Conservation (phyloP, 805 yeast species). For the Candida railenensis region DNA sequence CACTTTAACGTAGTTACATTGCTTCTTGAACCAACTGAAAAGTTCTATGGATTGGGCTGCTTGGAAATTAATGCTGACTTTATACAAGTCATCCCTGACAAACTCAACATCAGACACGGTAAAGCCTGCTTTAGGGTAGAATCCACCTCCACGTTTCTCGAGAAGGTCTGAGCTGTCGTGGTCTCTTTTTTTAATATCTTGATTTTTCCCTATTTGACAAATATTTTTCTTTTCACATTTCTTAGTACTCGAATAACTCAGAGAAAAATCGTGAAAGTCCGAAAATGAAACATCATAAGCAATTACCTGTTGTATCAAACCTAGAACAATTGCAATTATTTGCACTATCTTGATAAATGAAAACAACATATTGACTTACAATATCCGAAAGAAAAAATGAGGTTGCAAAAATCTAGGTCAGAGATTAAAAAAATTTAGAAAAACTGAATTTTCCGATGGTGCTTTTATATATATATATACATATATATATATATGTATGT, state of each 20-base stretch:
- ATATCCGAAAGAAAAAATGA: not conserved
- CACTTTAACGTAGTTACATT: conserved; percentile 10
- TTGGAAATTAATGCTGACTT: conserved; percentile 18
- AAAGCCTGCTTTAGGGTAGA: conserved; percentile 15
- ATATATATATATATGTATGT: no score
- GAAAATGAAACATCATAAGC: conserved; percentile 4
- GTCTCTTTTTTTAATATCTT: not conserved
- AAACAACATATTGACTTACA: not conserved
- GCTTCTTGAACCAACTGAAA: conserved; percentile 12
- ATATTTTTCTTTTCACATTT: not conserved
- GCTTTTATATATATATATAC: not conserved
- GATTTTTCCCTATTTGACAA: conserved; percentile 2
- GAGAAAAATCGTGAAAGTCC: conserved; percentile 4
- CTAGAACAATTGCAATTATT: not conserved
- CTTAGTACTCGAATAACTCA: not conserved
- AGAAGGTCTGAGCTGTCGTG: not conserved
- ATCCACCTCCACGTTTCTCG: not conserved
- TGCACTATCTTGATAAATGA: not conserved
- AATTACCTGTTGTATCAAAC: not conserved
- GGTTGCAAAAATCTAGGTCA: no score
- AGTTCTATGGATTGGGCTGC: conserved; percentile 14
- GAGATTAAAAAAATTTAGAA: no score
- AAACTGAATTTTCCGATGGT: no score
- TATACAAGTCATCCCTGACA: conserved; percentile 15
- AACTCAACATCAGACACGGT: conserved; percentile 15